phyloP scores from a whole-genome alignment of 805 yeast species.

The Candida railenensis region DNA sequence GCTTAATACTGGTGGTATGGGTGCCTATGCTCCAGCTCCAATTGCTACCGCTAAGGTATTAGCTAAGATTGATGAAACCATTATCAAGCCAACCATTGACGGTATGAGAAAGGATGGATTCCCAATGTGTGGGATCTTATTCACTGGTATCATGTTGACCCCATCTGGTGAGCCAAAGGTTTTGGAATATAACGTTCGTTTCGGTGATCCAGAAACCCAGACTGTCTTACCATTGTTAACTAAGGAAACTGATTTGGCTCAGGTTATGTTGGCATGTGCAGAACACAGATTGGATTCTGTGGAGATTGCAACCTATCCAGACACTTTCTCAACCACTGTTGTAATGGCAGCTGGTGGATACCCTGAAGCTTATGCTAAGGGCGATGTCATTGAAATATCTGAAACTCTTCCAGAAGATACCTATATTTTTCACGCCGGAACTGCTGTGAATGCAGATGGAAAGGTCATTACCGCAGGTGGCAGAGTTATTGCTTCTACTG shows the following conservation, averaged over 20 bases:
- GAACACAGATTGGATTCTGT: conserved; percentile 92
- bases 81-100: conserved; percentile 87
- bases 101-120: conserved; percentile 95
- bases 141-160: conserved; percentile 92
- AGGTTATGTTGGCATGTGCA: conserved; percentile 88
- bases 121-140: conserved; percentile 94
- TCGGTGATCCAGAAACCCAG: conserved; percentile 99
- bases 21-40: conserved; percentile 98
- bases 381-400: conserved; percentile 72
- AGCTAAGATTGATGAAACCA: conserved; percentile 64
- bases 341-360: conserved; percentile 97
- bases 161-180: conserved; percentile 85
- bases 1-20: conserved; percentile 99
- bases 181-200: conserved; percentile 94
- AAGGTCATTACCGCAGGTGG: conserved; percentile 87
- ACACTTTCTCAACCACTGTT: conserved; percentile 82
- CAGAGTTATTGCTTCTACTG: conserved; percentile 93
- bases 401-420: conserved; percentile 53
- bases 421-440: conserved; percentile 94
- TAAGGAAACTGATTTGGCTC: conserved; percentile 86
- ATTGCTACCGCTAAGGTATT: conserved; percentile 78
- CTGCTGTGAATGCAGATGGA: conserved; percentile 53
- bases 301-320: conserved; percentile 48
- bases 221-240: conserved; percentile 86
- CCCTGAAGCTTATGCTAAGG: conserved; percentile 84